Base-by-base conservation (phyloP, 805 yeast species). In the Kodamaea neixiangensis region DNA sequence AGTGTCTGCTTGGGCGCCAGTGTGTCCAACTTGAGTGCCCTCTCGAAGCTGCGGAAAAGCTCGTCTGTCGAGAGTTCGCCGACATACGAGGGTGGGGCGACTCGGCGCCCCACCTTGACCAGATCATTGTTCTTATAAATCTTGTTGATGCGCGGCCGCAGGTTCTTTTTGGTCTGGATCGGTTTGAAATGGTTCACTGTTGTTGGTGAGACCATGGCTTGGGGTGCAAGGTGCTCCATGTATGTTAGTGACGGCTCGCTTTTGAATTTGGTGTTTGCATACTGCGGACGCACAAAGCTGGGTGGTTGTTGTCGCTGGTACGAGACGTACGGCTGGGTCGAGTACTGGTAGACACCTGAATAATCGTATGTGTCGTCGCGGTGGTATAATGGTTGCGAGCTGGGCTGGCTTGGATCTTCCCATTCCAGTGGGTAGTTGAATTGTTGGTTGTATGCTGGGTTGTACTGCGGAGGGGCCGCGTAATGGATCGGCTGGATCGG, bases 91-190 rank as follows among this genome's bases (percentile, higher is more conserved):
- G 33, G 20, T 7, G 41, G 17, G 20, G 47, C 22, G 34, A 19
- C 20, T 7, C 22, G 22, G 21, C 40, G 37, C 33, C 31, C 38
- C 31, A 25, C 31, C 10, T 25, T 25, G 31, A 25, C 11, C 22
- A 14, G 17, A 17, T 25, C 17, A 18, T 31, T 39, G 35, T 19
- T 40, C 44, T 58, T 58, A 31, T 57, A 58, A 25, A 72, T 58
- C 48, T 67, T 69, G 54, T 71, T 65, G 54, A 72, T 72, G 31
- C 75, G 58, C 2, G 77, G 77, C 39, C 65, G 60, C 17, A 66
- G 56, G 54, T 72, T 72, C 48, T 60, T 61, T 53, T 72, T 72
- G 13, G 76, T 70, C 37, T 65, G 67, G 9, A 60, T 64, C 10
- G 77, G 77, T 49, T 67, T 68, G 62, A 63, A 72, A 46, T 65